Conservation (phyloP, 2,329 filamentous ascomycete genomes). For the Alternaria metachromatica region DNA sequence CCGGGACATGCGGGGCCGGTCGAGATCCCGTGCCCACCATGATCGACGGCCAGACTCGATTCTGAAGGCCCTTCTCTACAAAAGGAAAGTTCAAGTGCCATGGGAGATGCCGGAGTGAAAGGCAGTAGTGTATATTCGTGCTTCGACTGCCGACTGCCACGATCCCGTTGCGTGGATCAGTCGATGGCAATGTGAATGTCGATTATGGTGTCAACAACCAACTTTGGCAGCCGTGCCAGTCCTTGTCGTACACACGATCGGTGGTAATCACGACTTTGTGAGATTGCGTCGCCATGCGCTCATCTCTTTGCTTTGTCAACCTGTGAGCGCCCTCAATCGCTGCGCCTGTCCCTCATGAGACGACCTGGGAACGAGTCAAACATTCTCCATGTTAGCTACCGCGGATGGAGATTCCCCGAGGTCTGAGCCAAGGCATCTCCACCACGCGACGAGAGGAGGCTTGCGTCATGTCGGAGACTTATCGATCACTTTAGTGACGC, state of each 20-base stretch:
- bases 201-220: background rate
- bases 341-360: background rate
- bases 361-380: background rate
- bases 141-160: background rate
- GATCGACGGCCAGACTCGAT: constrained; percentile 6
- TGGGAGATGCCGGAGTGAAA: background rate
- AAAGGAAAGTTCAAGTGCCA: background rate
- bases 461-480: background rate
- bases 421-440: background rate
- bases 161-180: background rate
- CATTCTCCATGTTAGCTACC: background rate
- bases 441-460: background rate
- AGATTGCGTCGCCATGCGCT: background rate
- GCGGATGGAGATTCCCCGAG: background rate
- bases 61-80: background rate
- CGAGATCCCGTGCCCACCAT: background rate
- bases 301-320: background rate
- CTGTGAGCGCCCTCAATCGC: background rate
- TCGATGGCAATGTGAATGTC: background rate
- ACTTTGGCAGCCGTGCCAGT: background rate
- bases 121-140: background rate
- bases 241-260: background rate
- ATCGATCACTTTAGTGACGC: background rate
- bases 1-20: constrained; percentile 11
- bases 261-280: background rate